Percentiles rank a stretch among this genome's conserved stretches.
These are phyloP conservation scores for Coemansia sp. DNA, from an alignment of 192 early-diverging fungal genomes.

Conservation along the genomic window DNA sequence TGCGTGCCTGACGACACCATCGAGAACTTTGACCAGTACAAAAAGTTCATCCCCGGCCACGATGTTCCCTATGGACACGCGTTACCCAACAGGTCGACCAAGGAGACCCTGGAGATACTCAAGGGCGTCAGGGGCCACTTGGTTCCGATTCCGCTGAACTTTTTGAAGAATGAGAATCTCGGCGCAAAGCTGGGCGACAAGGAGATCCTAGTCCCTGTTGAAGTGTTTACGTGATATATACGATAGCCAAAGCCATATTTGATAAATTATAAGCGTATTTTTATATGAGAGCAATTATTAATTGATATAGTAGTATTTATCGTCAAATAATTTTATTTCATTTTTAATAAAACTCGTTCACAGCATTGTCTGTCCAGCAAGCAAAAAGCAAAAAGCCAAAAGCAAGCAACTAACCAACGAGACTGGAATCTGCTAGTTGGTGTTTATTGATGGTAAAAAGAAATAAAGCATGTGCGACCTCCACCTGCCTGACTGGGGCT, in stretches of 20 bases:
- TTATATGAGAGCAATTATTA: too few species aligned
- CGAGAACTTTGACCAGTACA: slow-evolving; percentile 57
- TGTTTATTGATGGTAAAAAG: too few species aligned
- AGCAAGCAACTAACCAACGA: neutral
- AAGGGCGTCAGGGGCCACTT: slow-evolving; percentile 42
- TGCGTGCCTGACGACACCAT: slow-evolving; percentile 83
- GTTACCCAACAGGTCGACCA: slow-evolving; percentile 14
- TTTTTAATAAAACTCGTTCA: neutral
- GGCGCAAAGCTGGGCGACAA: slow-evolving; percentile 49
- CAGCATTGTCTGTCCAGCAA: too few species aligned
- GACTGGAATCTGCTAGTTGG: too few species aligned
- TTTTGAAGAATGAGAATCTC: slow-evolving; percentile 48
- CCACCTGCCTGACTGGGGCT: too few species aligned
- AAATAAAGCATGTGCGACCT: too few species aligned
- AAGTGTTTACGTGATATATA: slow-evolving; percentile 50
- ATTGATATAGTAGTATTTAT: too few species aligned
- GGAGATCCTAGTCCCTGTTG: slow-evolving; percentile 46
- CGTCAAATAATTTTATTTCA: neutral
- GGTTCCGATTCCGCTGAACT: slow-evolving; percentile 50
- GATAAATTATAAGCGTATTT: too few species aligned
- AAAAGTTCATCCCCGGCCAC: slow-evolving; percentile 45
- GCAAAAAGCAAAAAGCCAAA: neutral
- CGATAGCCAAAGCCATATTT: too few species aligned
- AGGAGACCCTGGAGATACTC: slow-evolving; percentile 29
- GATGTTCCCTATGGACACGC: slow-evolving; percentile 43